Conservation (phyloP, 441 rosid species). For the Corymbia citriodora region DNA sequence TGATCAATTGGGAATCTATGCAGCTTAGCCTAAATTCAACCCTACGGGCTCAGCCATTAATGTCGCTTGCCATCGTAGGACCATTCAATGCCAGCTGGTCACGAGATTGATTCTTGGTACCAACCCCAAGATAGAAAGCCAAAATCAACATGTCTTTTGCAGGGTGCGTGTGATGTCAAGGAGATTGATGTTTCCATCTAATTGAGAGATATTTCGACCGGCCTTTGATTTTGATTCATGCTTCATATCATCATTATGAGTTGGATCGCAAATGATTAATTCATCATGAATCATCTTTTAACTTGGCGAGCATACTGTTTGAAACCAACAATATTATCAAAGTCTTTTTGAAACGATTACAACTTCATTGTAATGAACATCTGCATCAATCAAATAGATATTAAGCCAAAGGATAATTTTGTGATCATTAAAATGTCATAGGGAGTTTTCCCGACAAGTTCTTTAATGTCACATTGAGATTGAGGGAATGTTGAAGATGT, state of each 20-base stretch:
- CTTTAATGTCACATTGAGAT: background rate
- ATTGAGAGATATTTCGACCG: background rate
- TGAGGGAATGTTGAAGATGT: background rate
- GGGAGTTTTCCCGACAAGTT: background rate
- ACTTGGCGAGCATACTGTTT: background rate
- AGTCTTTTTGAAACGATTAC: background rate
- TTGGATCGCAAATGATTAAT: background rate
- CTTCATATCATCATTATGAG: background rate
- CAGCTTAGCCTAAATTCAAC: background rate
- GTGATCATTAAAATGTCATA: accelerated
- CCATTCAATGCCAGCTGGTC: background rate
- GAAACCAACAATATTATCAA: background rate
- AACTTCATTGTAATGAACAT: background rate
- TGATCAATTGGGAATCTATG: background rate
- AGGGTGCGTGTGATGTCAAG: background rate
- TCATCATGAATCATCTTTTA: background rate
- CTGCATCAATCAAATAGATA: background rate
- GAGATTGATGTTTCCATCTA: background rate
- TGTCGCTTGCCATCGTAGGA: background rate
- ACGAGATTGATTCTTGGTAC: background rate
- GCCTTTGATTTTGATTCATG: background rate
- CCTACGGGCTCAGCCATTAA: background rate
- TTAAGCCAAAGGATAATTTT: background rate
- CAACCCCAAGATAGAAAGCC: background rate
- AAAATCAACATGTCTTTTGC: background rate